Evolutionary conservation across 2,329 filamentous ascomycete species (phyloP).

Genomic region (Pestalotiopsis fici): DNA sequence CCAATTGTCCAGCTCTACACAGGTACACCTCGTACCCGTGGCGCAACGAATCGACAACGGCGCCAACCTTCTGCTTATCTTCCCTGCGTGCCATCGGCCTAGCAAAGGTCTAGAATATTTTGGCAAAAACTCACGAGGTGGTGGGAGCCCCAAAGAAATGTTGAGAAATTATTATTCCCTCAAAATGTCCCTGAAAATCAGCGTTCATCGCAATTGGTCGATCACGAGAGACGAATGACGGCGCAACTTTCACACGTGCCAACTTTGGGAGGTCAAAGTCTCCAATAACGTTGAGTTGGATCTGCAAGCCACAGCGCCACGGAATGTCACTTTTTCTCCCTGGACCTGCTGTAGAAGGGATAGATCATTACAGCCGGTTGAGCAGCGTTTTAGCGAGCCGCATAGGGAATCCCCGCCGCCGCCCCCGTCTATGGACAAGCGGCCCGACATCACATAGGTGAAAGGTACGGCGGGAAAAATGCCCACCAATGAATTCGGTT

Average conservation of each 20-base stretch:
- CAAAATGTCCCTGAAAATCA: background rate
- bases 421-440: background rate
- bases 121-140: background rate
- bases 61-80: constrained; percentile 4
- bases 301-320: constrained; percentile 10
- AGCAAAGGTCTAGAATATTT: background rate
- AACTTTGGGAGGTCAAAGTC: background rate
- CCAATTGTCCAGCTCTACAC: background rate
- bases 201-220: background rate
- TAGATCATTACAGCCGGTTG: background rate
- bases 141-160: background rate
- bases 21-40: background rate
- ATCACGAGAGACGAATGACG: background rate
- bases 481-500: constrained; percentile 1
- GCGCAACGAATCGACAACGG: background rate
- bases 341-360: constrained; percentile 8
- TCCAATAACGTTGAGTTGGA: background rate
- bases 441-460: background rate
- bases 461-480: background rate
- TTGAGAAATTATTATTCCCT: background rate
- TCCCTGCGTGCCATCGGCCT: background rate
- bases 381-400: background rate
- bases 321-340: background rate
- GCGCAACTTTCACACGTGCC: background rate
- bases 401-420: background rate